These are phyloP conservation scores for Lichtheimia ramosa DNA, from an alignment of 371 early-diverging fungal genomes.

Conservation along the genomic window DNA sequence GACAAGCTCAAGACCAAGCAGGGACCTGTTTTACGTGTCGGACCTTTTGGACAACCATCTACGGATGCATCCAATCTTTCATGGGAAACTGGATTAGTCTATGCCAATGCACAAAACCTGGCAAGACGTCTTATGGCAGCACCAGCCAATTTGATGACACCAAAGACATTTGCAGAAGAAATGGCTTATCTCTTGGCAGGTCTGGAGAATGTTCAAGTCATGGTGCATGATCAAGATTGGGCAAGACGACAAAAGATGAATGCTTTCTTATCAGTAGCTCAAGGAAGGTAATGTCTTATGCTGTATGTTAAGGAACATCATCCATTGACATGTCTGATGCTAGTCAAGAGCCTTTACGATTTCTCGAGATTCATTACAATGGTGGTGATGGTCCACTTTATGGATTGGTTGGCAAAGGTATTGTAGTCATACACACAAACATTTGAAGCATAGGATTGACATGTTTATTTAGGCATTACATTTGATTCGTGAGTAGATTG, in stretches of 20 bases:
- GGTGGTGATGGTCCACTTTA: slow-evolving; percentile 67
- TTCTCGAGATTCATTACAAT: slow-evolving; percentile 88
- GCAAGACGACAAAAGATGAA: slow-evolving; percentile 87
- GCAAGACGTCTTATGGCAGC: slow-evolving; percentile 91
- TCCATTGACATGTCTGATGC: slow-evolving; percentile 12
- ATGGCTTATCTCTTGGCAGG: slow-evolving; percentile 59
- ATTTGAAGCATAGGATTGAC: not conserved
- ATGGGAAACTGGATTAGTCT: slow-evolving; percentile 72
- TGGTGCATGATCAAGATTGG: slow-evolving; percentile 80
- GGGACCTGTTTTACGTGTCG: slow-evolving; percentile 11
- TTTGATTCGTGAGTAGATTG: slow-evolving; percentile 61
- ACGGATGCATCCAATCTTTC: slow-evolving; percentile 12
- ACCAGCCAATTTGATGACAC: slow-evolving; percentile 96
- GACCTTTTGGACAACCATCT: slow-evolving; percentile 23
- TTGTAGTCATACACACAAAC: too few relatives aligned
- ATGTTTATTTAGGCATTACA: slow-evolving; percentile 39
- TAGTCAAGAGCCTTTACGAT: slow-evolving; percentile 74
- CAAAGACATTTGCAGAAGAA: slow-evolving; percentile 78
- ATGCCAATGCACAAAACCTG: slow-evolving; percentile 87
- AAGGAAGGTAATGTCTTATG: slow-evolving; percentile 55
- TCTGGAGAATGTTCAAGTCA: slow-evolving; percentile 64
- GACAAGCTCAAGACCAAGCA: slow-evolving; percentile 63
- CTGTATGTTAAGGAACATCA: too few relatives aligned
- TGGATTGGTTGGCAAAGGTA: slow-evolving; percentile 85
- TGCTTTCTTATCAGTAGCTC: slow-evolving; percentile 87